Evolutionary conservation across 1,284 basidiomycete species (phyloP).

Genomic region (Pseudozyma sp.): DNA sequence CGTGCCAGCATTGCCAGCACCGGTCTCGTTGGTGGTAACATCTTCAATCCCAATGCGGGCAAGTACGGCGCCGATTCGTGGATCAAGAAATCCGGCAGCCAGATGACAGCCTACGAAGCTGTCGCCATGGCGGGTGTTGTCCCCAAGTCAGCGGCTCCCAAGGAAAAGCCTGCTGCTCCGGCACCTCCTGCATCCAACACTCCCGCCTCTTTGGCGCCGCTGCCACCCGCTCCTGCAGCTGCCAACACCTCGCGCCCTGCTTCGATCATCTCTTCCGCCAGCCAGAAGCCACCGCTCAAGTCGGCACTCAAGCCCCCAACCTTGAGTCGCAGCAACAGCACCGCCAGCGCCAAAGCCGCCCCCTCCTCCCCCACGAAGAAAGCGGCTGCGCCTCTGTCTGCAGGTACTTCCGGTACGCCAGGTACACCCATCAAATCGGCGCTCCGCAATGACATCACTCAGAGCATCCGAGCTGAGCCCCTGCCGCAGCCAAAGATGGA

Average conservation of each 20-base stretch:
- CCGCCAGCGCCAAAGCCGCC: conserved; percentile 22
- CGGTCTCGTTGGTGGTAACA: conserved; percentile 35
- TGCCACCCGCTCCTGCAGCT: conserved; percentile 7
- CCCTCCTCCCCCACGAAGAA: conserved; percentile 38
- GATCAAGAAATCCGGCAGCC: conserved; percentile 45
- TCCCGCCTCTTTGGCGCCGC: conserved; percentile 10
- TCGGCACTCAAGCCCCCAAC: conserved; percentile 58
- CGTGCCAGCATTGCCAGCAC: conserved; percentile 41
- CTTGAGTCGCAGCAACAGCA: conserved; percentile 42
- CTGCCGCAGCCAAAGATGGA: conserved; percentile 46
- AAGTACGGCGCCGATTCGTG: conserved; percentile 57
- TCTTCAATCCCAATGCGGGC: conserved; percentile 48
- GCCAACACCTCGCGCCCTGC: conserved; percentile 31
- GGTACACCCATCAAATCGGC: conserved; percentile 29
- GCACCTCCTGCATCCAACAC: neutral
- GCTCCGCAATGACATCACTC: conserved; percentile 44
- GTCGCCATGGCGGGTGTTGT: conserved; percentile 59
- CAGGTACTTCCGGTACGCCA: conserved; percentile 4
- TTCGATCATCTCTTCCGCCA: conserved; percentile 46
- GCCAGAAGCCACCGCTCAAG: conserved; percentile 57
- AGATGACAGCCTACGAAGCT: conserved; percentile 53
- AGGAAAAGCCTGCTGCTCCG: conserved; percentile 15
- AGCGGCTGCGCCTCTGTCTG: conserved; percentile 5
- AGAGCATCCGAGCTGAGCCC: conserved; percentile 37
- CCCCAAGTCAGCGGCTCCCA: conserved; percentile 36